Base-by-base conservation (phyloP, 495 filamentous ascomycete genomes). In the Lasiosphaeris hirsuta region DNA sequence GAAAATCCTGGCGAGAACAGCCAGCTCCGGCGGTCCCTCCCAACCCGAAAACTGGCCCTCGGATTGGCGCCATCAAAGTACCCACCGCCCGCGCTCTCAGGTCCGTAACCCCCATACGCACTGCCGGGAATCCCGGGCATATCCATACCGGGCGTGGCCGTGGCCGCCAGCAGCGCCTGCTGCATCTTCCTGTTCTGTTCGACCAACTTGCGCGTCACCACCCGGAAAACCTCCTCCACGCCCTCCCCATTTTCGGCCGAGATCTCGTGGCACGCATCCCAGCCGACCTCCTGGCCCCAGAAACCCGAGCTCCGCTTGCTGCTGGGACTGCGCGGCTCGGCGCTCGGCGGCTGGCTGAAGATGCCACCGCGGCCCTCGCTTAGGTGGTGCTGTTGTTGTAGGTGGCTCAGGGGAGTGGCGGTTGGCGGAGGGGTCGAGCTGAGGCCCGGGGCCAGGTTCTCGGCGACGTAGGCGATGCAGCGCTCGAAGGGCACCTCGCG, bases 211-310 rank as follows among this genome's bases (percentile, higher is more conserved):
- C 94, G 77, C 38, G 93, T 91, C 39, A 97, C 94, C 14, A 97
- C 93, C 0, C 92, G 82, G 63, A 98, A 98, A 0, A 98, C 93
- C 75, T 98, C 94, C 51, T 98, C 94, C 10, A 98, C 90, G 3
- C 93, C 93, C 76, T 97, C 93, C 14, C 94, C 94, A 67, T 89
- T 90, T 77, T 92, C 90, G 18, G 93, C 92, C 63, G 86, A 90
- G 63, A 98, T 93, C 75, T 98, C 93, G 72, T 97, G 93, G 65
- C 93, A 97, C 60, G 90, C 93, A 66, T 96, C 92, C 92, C 92
- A 96, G 10, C 90, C 90, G 7, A 90, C 86, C 63, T 96, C 91
- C 65, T 94, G 89, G 2, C 88, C 89, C 91, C 91, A 96, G 67
- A 95, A 92, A 5, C 88, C 90, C 37, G 83, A 87, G 59, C 84